Conservation (phyloP, 1,139 yeast species). For the Ogataea hybrid region DNA sequence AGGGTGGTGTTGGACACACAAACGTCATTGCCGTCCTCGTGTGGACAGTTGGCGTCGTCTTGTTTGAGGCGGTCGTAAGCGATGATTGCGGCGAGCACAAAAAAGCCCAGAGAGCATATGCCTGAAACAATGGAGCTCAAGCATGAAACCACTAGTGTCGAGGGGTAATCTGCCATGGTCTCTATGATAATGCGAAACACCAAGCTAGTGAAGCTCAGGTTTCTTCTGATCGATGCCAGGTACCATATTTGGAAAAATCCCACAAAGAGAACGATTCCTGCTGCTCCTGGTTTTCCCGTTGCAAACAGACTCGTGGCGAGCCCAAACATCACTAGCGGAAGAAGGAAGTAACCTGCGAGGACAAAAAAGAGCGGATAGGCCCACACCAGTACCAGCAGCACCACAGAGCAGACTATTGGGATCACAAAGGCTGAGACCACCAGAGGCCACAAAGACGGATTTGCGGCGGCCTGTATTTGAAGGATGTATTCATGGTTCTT, state of each 20-base stretch:
- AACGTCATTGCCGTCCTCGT: conserved; percentile 39
- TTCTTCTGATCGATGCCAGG: conserved; percentile 24
- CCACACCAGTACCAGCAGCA: conserved; percentile 22
- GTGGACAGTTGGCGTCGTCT: conserved; percentile 41
- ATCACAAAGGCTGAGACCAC: conserved; percentile 8
- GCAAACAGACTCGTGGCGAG: conserved; percentile 20
- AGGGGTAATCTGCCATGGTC: conserved; percentile 74
- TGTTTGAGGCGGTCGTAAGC: conserved; percentile 58
- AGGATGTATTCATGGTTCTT: background rate
- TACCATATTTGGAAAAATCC: conserved; percentile 23
- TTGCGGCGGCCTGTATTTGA: background rate
- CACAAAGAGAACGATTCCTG: conserved; percentile 17
- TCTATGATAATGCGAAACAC: conserved; percentile 72
- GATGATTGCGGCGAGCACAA: conserved; percentile 67
- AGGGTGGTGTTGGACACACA: conserved; percentile 60
- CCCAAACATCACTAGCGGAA: conserved; percentile 27
- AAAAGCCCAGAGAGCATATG: conserved; percentile 64
- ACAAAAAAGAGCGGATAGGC: conserved; percentile 28
- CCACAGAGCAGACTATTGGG: conserved; percentile 25
- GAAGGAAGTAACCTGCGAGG: conserved; percentile 25
- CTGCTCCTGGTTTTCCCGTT: conserved; percentile 21
- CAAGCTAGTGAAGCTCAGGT: conserved; percentile 58
- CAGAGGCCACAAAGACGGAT: background rate
- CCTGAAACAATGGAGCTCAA: conserved; percentile 62
- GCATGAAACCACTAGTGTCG: conserved; percentile 62